Conservation (phyloP, 495 filamentous ascomycete species). For the Neurospora tetrasperma region DNA sequence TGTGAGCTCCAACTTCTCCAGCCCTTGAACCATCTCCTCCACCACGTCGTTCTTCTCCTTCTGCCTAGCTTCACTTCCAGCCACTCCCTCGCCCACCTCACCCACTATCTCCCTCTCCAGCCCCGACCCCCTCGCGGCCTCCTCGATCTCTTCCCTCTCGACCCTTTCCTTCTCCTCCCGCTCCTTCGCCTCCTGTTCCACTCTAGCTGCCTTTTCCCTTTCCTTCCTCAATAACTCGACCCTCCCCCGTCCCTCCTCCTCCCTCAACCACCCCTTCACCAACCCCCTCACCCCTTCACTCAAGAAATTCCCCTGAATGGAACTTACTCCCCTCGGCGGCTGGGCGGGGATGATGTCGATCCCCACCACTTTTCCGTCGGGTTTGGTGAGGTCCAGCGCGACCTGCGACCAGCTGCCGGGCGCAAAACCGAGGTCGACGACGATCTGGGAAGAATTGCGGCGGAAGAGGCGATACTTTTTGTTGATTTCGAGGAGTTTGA, state of each 20-base stretch:
- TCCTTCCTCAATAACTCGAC: not conserved
- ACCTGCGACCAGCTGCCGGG: slow-evolving; percentile 97
- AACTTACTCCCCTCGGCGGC: slow-evolving; percentile 79
- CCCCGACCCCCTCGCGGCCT: slow-evolving; percentile 3
- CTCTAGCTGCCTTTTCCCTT: not conserved
- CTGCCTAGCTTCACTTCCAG: not conserved
- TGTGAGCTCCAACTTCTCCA: not conserved
- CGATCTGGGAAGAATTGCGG: slow-evolving; percentile 53
- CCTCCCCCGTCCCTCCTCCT: slow-evolving; percentile 36
- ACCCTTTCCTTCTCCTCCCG: not conserved
- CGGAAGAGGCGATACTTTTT: slow-evolving; percentile 68
- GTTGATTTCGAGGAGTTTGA: slow-evolving; percentile 87
- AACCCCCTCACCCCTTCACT: slow-evolving; percentile 56
- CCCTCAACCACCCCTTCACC: slow-evolving; percentile 62
- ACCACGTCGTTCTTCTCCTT: slow-evolving; percentile 1
- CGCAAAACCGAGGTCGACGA: slow-evolving; percentile 89
- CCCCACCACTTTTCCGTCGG: slow-evolving; percentile 70
- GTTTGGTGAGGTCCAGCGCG: slow-evolving; percentile 65
- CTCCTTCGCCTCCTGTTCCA: not conserved
- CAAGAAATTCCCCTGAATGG: slow-evolving; percentile 90
- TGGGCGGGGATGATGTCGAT: slow-evolving; percentile 89
- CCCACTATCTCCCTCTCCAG: slow-evolving; percentile 5
- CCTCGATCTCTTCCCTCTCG: not conserved
- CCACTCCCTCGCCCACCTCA: not conserved
- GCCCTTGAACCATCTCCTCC: not conserved